Evolutionary conservation across 768 basidiomycete genomes (phyloP).

Genomic region (Postia placenta): DNA sequence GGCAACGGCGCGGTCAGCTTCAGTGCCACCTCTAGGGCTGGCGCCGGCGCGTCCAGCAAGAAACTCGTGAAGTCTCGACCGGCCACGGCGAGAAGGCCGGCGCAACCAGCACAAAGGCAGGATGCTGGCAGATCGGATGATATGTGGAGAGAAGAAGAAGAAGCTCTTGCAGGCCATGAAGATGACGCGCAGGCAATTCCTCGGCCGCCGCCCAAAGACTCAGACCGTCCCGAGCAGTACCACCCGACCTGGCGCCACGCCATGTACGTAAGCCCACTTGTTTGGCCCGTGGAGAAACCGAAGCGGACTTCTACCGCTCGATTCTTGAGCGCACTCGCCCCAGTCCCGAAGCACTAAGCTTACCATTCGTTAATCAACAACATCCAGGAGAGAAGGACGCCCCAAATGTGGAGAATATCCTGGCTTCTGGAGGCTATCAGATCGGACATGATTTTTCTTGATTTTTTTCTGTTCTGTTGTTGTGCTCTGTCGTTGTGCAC

Average conservation of each 20-base stretch:
- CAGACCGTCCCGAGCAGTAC: background rate
- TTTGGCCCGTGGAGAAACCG: conserved; percentile 9
- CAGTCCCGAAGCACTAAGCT: no score
- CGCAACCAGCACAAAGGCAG: background rate
- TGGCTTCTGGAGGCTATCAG: no score
- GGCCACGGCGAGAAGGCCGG: background rate
- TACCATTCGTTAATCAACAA: no score
- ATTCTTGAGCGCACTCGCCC: background rate
- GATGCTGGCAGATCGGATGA: background rate
- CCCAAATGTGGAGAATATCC: no score
- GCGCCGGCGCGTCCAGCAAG: background rate
- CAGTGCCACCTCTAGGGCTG: background rate
- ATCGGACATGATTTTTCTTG: no score
- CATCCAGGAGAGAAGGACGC: no score
- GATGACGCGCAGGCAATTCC: background rate
- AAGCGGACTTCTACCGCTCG: background rate
- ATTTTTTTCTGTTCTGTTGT: no score
- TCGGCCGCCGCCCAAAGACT: background rate
- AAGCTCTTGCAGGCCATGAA: background rate
- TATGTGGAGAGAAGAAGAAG: background rate
- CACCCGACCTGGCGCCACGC: conserved; percentile 14
- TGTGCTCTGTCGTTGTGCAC: no score
- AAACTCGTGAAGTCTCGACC: no score
- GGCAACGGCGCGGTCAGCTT: background rate
- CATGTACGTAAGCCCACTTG: conserved; percentile 12